These are phyloP conservation scores for Penicillium longicatenatum DNA, from an alignment of 495 filamentous ascomycete genomes.

Conservation along the genomic window DNA sequence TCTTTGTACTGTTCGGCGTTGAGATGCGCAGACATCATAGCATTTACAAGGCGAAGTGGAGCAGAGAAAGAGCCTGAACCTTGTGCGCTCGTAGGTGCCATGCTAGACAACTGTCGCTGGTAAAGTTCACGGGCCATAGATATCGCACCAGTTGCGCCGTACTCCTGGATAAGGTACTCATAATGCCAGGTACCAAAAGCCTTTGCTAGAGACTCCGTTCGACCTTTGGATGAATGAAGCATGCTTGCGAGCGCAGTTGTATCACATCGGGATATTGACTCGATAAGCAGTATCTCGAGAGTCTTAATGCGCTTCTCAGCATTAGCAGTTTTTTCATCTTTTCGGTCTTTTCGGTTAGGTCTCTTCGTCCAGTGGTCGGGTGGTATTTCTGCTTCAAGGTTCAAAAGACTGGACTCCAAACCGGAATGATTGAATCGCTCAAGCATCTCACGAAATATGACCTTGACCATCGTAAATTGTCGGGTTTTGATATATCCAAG, in stretches of 20 bases:
- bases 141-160: conserved; percentile 59
- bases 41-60: conserved; percentile 61
- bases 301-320: conserved; percentile 7
- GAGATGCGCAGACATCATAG: conserved; percentile 65
- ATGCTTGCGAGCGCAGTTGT: conserved; percentile 28
- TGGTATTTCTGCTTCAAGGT: conserved; percentile 45
- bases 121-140: conserved; percentile 57
- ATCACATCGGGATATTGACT: conserved; percentile 31
- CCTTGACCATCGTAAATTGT: conserved; percentile 53
- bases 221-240: conserved; percentile 16
- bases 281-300: background rate
- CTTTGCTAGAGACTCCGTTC: conserved; percentile 27
- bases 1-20: conserved; percentile 55
- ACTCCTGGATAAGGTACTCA: conserved; percentile 61
- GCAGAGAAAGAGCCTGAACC: conserved; percentile 1
- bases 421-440: conserved; percentile 45
- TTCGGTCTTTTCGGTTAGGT: conserved; percentile 7
- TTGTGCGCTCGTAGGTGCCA: background rate
- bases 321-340: background rate
- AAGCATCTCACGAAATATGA: conserved; percentile 55
- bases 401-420: conserved; percentile 46
- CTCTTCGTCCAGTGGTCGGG: conserved; percentile 29
- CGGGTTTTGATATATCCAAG: conserved; percentile 57
- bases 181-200: conserved; percentile 52
- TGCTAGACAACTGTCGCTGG: conserved; percentile 42